Conservation (phyloP, 192 early-diverging fungal genomes). For the Rhizophagus clarus region DNA sequence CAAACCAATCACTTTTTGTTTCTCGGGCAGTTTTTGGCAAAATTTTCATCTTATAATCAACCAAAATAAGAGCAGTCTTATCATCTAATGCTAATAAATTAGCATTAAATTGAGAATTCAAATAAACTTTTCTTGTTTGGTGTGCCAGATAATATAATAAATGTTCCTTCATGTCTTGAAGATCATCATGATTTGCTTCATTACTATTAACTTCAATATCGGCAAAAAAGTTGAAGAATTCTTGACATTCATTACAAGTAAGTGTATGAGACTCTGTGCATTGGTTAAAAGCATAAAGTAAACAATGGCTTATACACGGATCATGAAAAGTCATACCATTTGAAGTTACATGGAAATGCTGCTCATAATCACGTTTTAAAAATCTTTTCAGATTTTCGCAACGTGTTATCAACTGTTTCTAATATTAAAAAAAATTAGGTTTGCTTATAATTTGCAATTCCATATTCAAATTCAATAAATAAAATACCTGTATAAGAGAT, state of each 20-base stretch:
- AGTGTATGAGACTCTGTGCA: not conserved
- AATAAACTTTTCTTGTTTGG: not conserved
- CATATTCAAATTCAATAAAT: not conserved
- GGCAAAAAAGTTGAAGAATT: not conserved
- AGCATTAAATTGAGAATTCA: constrained; percentile 2
- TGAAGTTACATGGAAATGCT: not conserved
- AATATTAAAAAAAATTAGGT: not conserved
- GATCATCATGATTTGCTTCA: not conserved
- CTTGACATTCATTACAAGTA: not conserved
- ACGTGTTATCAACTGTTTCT: not conserved
- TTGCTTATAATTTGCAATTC: not conserved
- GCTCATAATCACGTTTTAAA: not conserved
- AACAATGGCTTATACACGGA: not conserved
- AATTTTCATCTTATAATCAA: constrained; percentile 21
- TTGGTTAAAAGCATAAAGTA: constrained; percentile 4
- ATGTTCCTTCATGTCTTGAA: not conserved
- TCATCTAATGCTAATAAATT: not conserved
- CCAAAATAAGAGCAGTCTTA: not conserved
- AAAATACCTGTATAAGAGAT: not conserved
- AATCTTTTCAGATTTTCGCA: not conserved
- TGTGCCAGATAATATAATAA: not conserved
- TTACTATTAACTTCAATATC: not conserved
- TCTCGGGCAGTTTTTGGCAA: not conserved
- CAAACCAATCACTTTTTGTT: not conserved
- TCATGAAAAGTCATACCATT: not conserved